A percentile compares a stretch with the other conserved stretches of the same genome.
Evolutionary conservation across 768 basidiomycete species (phyloP).

Genomic region (Kwoniella dendrophila): DNA sequence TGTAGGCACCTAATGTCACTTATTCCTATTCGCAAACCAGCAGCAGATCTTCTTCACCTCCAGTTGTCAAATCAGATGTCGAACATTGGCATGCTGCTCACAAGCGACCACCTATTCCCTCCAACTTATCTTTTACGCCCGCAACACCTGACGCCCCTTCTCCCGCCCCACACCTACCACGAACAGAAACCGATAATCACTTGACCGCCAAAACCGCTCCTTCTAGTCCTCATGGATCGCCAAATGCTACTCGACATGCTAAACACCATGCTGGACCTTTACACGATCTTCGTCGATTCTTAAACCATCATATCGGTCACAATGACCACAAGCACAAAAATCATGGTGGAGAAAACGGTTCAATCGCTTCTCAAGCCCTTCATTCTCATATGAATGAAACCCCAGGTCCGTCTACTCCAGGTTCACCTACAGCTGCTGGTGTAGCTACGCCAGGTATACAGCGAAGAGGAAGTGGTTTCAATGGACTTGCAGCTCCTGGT

Average conservation of each 20-base stretch:
- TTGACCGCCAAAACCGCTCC: slow-evolving; percentile 42
- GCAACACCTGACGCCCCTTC: slow-evolving; percentile 34
- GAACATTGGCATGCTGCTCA: slow-evolving; percentile 20
- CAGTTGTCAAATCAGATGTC: slow-evolving; percentile 17
- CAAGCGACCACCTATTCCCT: slow-evolving; percentile 37
- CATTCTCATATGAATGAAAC: slow-evolving; percentile 38
- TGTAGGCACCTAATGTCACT: slow-evolving; percentile 8
- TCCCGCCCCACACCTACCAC: slow-evolving; percentile 21
- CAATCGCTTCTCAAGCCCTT: slow-evolving; percentile 36
- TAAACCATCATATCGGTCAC: slow-evolving; percentile 85
- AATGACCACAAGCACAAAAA: slow-evolving; percentile 51
- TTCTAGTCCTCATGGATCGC: slow-evolving; percentile 49
- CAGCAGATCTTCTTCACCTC: slow-evolving; percentile 21
- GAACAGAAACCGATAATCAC: slow-evolving; percentile 12
- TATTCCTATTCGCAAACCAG: not conserved
- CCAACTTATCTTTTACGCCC: slow-evolving; percentile 51
- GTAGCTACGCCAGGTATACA: slow-evolving; percentile 48
- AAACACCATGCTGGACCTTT: slow-evolving; percentile 68
- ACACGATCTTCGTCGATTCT: slow-evolving; percentile 90
- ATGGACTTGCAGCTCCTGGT: slow-evolving; percentile 30
- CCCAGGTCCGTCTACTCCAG: slow-evolving; percentile 31
- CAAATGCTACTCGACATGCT: slow-evolving; percentile 54
- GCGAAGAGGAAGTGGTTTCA: slow-evolving; percentile 48
- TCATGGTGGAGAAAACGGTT: slow-evolving; percentile 15
- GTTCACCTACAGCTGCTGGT: slow-evolving; percentile 27